phyloP scores from a whole-genome alignment of 306 rosid genomes.

The Alnus glutinosa region DNA sequence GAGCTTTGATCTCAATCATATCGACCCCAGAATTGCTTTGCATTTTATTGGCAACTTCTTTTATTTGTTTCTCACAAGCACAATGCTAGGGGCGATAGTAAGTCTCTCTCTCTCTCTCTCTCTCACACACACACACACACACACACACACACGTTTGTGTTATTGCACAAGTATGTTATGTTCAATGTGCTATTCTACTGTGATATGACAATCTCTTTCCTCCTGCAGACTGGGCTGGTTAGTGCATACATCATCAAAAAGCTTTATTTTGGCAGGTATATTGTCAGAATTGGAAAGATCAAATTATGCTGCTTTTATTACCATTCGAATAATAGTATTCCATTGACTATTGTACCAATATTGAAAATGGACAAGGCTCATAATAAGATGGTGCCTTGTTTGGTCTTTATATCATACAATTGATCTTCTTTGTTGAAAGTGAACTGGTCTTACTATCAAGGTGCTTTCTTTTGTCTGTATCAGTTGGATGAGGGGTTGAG shows the following conservation, averaged over 20 bases:
- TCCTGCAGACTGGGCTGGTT: slow-evolving; percentile 78
- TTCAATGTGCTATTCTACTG: slow-evolving; percentile 5
- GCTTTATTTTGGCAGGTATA: slow-evolving; percentile 89
- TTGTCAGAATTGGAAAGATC: slow-evolving; percentile 11
- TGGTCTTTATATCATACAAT: not conserved
- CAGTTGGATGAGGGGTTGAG: slow-evolving; percentile 3
- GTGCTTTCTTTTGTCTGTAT: slow-evolving; percentile 1
- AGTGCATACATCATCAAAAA: slow-evolving; percentile 87
- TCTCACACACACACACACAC: slow-evolving; percentile 9
- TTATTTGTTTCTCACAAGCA: slow-evolving; percentile 75
- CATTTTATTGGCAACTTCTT: slow-evolving; percentile 74
- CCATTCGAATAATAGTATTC: slow-evolving; percentile 12
- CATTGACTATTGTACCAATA: not conserved
- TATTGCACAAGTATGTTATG: slow-evolving; percentile 6
- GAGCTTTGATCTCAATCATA: slow-evolving; percentile 72
- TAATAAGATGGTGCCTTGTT: not conserved
- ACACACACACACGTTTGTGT: not conserved
- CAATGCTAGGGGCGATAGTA: slow-evolving; percentile 84
- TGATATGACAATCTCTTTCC: slow-evolving; percentile 34
- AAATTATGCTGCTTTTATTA: slow-evolving; percentile 6
- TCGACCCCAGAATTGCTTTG: slow-evolving; percentile 58
- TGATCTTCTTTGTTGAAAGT: slow-evolving; percentile 16
- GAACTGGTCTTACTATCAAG: not conserved
- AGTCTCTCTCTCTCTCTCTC: slow-evolving; percentile 27
- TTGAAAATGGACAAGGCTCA: not conserved